Evolutionary conservation across 805 yeast species (phyloP).

Genomic region (Sugiyamaella marilandica): DNA sequence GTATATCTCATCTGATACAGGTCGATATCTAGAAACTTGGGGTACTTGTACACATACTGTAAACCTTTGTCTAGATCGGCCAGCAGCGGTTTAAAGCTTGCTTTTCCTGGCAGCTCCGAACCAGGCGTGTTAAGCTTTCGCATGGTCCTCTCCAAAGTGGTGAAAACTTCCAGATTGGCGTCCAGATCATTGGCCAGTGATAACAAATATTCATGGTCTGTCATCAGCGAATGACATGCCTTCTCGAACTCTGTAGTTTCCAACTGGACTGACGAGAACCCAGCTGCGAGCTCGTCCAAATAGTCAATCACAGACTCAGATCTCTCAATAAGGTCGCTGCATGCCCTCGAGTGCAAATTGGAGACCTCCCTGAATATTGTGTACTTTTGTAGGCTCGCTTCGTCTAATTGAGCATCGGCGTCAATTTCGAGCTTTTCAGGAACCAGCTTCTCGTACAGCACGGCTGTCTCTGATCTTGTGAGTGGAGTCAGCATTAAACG

Average conservation of each 20-base stretch:
- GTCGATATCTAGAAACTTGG: conserved; percentile 65
- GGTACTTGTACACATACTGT: conserved; percentile 49
- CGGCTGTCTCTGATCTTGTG: conserved; percentile 36
- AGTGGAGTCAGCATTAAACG: conserved; percentile 32
- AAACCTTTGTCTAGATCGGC: conserved; percentile 62
- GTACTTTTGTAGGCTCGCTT: conserved; percentile 34
- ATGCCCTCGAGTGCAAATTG: conserved; percentile 25
- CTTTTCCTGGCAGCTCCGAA: conserved; percentile 56
- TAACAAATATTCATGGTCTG: conserved; percentile 41
- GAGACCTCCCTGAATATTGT: conserved; percentile 33
- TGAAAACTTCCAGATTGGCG: conserved; percentile 54
- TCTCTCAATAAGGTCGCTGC: conserved; percentile 39
- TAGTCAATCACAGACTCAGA: conserved; percentile 43
- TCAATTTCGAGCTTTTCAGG: conserved; percentile 38
- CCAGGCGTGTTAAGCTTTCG: conserved; percentile 66
- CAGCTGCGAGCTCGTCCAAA: conserved; percentile 44
- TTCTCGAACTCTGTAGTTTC: conserved; percentile 63
- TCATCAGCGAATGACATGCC: conserved; percentile 48
- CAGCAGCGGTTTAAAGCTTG: conserved; percentile 52
- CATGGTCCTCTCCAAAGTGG: conserved; percentile 64
- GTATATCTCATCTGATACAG: conserved; percentile 66
- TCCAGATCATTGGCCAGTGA: conserved; percentile 43
- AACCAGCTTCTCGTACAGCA: conserved; percentile 34
- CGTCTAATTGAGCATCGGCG: conserved; percentile 28
- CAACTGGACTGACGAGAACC: conserved; percentile 53